These are phyloP conservation scores for Stropharia rugosoannulata DNA, from an alignment of 768 basidiomycete genomes.

Conservation along the genomic window DNA sequence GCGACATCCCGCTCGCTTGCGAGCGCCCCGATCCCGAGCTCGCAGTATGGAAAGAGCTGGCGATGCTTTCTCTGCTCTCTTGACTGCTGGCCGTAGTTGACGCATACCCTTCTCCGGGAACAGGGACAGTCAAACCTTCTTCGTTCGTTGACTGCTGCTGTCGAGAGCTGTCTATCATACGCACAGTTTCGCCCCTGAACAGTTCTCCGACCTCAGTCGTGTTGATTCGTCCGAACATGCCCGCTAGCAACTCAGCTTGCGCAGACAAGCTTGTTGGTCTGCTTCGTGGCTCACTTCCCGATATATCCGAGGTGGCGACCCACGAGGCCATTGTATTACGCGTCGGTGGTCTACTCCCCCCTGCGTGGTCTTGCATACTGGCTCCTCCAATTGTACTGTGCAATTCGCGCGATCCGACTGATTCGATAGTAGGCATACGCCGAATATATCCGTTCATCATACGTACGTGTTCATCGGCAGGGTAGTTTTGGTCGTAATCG, in stretches of 20 bases:
- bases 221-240: conserved; percentile 15
- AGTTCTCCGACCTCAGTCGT: conserved; percentile 25
- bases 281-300: conserved; percentile 32
- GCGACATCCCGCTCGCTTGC: conserved; percentile 8
- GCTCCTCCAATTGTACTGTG: conserved; percentile 26
- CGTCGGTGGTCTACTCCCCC: conserved; percentile 37
- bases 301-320: conserved; percentile 19
- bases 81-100: conserved; percentile 14
- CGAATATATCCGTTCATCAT: conserved; percentile 64
- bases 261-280: conserved; percentile 32
- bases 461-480: conserved; percentile 50
- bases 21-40: neutral
- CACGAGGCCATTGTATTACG: conserved; percentile 31
- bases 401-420: conserved; percentile 65
- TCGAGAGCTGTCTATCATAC: conserved; percentile 13
- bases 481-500: conserved; percentile 33
- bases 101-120: conserved; percentile 13
- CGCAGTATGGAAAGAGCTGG: conserved; percentile 14
- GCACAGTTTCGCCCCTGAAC: conserved; percentile 32
- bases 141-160: conserved; percentile 8
- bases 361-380: conserved; percentile 20
- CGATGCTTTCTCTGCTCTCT: neutral
- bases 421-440: conserved; percentile 82
- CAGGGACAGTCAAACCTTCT: conserved; percentile 14
- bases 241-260: conserved; percentile 29